phyloP scores from a whole-genome alignment of 331 rosid species.

The Quercus phellos region DNA sequence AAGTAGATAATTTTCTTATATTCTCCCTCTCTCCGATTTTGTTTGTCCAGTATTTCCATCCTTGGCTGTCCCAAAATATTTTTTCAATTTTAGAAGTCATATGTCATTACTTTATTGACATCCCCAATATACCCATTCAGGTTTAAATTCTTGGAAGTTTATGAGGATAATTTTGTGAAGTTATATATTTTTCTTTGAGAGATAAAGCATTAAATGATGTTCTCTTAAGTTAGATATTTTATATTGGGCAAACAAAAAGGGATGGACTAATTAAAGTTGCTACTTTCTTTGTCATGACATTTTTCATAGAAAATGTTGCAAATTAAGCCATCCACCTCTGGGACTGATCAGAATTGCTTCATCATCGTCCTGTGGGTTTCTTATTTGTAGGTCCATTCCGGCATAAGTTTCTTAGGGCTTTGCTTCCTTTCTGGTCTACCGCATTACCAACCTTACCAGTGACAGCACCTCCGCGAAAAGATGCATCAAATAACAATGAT shows the following conservation, averaged over 20 bases:
- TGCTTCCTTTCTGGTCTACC: slow-evolving; percentile 94
- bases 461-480: slow-evolving; percentile 81
- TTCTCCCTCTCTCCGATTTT: too few species aligned
- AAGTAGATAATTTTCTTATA: slow-evolving; percentile 14
- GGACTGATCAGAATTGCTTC: background rate
- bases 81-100: too few species aligned
- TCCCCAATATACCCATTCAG: too few species aligned
- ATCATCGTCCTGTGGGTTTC: background rate
- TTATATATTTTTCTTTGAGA: too few species aligned
- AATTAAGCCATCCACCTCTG: background rate
- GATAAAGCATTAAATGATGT: too few species aligned
- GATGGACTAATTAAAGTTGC: background rate
- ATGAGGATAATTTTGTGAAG: too few species aligned
- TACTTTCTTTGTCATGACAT: background rate
- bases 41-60: too few species aligned
- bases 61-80: too few species aligned
- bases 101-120: too few species aligned
- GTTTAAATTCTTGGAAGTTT: too few species aligned
- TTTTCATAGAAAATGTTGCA: background rate
- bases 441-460: slow-evolving; percentile 93
- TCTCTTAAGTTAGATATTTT: too few species aligned
- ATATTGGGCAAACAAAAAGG: too few species aligned
- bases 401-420: slow-evolving; percentile 83
- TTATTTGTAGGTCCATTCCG: slow-evolving; percentile 69
- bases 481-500: slow-evolving; percentile 50